Evolutionary conservation across 768 basidiomycete genomes (phyloP), one percentile per base, ranked within the genome.

Genomic region (Psilocybe subaeruginosa): DNA sequence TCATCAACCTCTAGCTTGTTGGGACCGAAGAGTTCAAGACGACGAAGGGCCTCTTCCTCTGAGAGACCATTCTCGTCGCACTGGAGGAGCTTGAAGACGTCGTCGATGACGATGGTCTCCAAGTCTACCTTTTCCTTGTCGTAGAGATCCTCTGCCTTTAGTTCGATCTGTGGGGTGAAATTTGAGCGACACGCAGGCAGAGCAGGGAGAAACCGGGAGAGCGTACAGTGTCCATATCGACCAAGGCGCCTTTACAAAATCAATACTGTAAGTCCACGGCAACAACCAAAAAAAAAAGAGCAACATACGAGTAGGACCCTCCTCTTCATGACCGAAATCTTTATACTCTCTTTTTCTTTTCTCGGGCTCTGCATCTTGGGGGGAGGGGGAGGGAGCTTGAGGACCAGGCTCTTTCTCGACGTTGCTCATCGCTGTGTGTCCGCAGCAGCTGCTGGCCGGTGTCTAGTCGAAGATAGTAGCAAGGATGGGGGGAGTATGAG

Each of bases 91-190:
- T 90, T 93, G 84, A 97, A 95, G 74, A 98, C 96, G 70, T 98
- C 97, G 68, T 95, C 94, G 74, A 99, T 91, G 65, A 93, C 90
- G 68, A 99, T 90, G 19, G 95, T 96, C 82, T 98, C 97, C 61
- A 99, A 83, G 77, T 99, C 97, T 77, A 99, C 97, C 82, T 99
- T 99, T 79, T 99, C 97, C 81, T 97, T 97, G 78, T 97, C 95
- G 75, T 97, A 98, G 53, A 95, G 78, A 74, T 96, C 94, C 76
- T 95, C 94, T 3, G 93, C 93, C 74, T 89, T 94, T 68, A 96
- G 84, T 77, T 95, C 91, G 62, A 96, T 95, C 86, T 80, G 82
- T 58, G 39, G 54, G 59, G 58, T 50, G 33, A 54, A 59, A 59
- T 41, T 37, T 63, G 37, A 60, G 58, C 45, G 65, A 47, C 12